Conservation (phyloP, 768 basidiomycete genomes). For the Tephrocybe sp. region DNA sequence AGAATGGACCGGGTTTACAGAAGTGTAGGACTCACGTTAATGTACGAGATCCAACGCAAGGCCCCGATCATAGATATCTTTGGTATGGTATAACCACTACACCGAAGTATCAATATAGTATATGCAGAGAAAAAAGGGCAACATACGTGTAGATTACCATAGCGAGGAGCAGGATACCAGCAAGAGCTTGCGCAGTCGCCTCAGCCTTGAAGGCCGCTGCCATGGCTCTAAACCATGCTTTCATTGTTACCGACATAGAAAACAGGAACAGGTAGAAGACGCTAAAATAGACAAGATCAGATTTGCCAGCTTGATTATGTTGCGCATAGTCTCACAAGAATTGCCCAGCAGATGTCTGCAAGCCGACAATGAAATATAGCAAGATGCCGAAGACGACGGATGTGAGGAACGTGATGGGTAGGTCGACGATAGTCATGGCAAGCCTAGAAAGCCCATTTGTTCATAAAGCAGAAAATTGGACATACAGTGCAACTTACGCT, state of each 20-base stretch:
- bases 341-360: conserved; percentile 52
- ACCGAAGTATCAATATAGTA: not conserved
- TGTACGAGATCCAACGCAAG: conserved; percentile 62
- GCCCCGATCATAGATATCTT: conserved; percentile 65
- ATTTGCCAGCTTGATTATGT: not conserved
- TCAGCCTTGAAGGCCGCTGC: conserved; percentile 58
- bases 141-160: conserved; percentile 53
- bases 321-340: conserved; percentile 54
- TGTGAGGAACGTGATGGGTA: conserved; percentile 52
- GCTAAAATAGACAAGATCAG: conserved; percentile 27
- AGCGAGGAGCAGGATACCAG: conserved; percentile 42
- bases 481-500: conserved; percentile 14
- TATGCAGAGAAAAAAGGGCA: conserved; percentile 16
- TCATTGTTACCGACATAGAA: conserved; percentile 61
- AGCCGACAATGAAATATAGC: conserved; percentile 59
- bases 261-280: conserved; percentile 59
- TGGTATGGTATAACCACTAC: conserved; percentile 56
- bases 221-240: conserved; percentile 70
- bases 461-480: not conserved
- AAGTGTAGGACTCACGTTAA: conserved; percentile 41
- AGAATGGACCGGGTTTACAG: not conserved
- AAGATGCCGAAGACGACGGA: conserved; percentile 43
- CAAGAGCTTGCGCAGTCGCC: conserved; percentile 58
- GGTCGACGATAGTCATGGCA: conserved; percentile 58
- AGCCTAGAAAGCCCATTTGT: conserved; percentile 31